Evolutionary conservation across 208 protist genomes (phyloP).

Genomic region (Jaenimonas drosophilae): DNA sequence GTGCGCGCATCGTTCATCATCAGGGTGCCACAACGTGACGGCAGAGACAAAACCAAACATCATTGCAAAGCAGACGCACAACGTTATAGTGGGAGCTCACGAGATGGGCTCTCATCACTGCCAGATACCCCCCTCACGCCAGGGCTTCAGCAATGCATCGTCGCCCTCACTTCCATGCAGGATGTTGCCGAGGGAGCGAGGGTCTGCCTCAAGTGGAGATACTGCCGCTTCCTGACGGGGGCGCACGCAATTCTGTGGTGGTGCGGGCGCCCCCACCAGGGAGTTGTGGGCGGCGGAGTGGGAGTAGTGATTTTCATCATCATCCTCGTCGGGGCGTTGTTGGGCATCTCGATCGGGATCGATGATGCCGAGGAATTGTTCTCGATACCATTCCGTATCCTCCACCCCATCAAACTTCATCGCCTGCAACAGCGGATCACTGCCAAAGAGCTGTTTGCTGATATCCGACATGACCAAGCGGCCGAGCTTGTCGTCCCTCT

Average conservation of each 20-base stretch:
- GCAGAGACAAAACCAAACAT: too few relatives aligned
- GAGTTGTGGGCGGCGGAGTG: constrained; percentile 24
- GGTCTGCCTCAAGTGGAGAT: background rate
- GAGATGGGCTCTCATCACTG: too few relatives aligned
- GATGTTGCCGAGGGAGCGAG: too few relatives aligned
- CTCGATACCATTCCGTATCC: constrained; percentile 47
- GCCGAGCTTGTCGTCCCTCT: constrained; percentile 41
- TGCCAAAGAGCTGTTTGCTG: constrained; percentile 78
- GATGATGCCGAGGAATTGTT: constrained; percentile 42
- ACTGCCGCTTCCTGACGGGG: background rate
- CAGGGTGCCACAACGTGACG: too few relatives aligned
- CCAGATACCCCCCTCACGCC: too few relatives aligned
- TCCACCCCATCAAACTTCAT: constrained; percentile 74
- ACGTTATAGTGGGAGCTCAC: too few relatives aligned
- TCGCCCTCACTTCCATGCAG: too few relatives aligned
- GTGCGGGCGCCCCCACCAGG: constrained; percentile 17
- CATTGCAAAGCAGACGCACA: too few relatives aligned
- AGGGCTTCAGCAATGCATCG: too few relatives aligned
- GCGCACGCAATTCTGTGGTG: constrained; percentile 3
- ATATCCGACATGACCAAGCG: constrained; percentile 73
- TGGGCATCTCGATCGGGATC: constrained; percentile 12
- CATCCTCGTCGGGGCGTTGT: constrained; percentile 16
- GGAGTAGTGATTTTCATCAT: constrained; percentile 55
- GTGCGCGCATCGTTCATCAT: too few relatives aligned
- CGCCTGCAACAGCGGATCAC: constrained; percentile 69